Evolutionary conservation across 352 stramenopile species (phyloP), one percentile per base, ranked within the genome.

Genomic region (Globisporangium iwayamae): DNA sequence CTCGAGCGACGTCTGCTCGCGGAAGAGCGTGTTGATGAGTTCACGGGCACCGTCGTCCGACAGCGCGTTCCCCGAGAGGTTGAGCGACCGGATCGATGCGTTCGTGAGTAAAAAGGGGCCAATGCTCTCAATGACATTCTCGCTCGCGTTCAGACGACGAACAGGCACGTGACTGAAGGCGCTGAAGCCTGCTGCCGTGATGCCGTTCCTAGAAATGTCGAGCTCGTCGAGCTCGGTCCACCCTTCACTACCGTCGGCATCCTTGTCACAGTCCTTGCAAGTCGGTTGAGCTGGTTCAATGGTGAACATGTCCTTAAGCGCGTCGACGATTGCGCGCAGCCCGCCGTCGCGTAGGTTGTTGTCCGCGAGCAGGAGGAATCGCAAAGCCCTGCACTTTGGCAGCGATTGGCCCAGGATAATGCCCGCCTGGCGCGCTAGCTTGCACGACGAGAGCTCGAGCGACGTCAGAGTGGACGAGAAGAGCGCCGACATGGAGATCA

Each of bases 371-470:
- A 78, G 16, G n/a, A 89, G 58, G 7, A 69, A 55, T 11, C 70
- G 69, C 18, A 89, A 46, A 0, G 60, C 60, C 0, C 20, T 69
- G 22, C 73, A 83, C 0, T 51, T 47, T 53, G 78, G 75, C 38
- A 89, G 67, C 6, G 79, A 82, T 46, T 89, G 79, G 11, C 79
- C 74, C n/a, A 89, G 61, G 51, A 89, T 71, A 36, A 89, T 86
- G 4, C 79, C 79, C 47, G 75, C 79, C 53, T 89, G 79, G 3
- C 79, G 75, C 3, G 77, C 72, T 0, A 89, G 67, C 4, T 75
- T 73, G 57, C 79, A 89, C 0, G 61, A 79, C 10, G 77, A 82
- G 14, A 89, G 53, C 55, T 89, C 79, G 3, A 89, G 62, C 3
- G 69, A 73, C 25, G 72, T 63, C 1, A 86, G 70, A n/a, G 71